Evolutionary conservation across 352 stramenopile species (phyloP).

Genomic region (Phytophthora litchii): DNA sequence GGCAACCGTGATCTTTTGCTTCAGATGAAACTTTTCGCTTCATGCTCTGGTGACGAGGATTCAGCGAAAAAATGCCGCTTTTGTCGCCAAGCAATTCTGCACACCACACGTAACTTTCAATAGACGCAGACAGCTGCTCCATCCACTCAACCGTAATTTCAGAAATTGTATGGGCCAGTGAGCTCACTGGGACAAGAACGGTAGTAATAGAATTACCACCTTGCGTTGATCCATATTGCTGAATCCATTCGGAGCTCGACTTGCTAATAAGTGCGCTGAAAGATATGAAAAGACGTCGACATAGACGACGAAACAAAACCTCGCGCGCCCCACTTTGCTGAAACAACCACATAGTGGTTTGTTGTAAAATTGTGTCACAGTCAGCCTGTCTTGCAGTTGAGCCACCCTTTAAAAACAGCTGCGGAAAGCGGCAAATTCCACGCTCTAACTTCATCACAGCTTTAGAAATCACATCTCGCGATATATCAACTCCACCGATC

Average conservation of each 20-base stretch:
- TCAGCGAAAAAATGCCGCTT: conserved; percentile 20
- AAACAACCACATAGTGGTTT: conserved; percentile 51
- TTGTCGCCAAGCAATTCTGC: conserved; percentile 49
- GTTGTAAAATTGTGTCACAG: conserved; percentile 16
- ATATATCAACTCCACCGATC: conserved; percentile 42
- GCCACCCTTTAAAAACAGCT: conserved; percentile 45
- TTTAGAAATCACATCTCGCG: conserved; percentile 67
- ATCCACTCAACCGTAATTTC: conserved; percentile 57
- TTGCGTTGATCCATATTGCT: conserved; percentile 37
- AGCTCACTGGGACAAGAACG: conserved; percentile 54
- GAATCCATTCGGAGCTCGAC: conserved; percentile 55
- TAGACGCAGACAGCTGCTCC: conserved; percentile 62
- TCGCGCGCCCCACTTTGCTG: conserved; percentile 42
- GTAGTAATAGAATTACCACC: conserved; percentile 25
- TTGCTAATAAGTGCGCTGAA: conserved; percentile 51
- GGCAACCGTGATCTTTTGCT: conserved; percentile 8
- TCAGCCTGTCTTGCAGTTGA: conserved; percentile 2
- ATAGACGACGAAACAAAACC: conserved; percentile 44
- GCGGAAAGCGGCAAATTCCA: conserved; percentile 52
- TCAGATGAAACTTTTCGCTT: conserved; percentile 43
- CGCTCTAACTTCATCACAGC: conserved; percentile 66
- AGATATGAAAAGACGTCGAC: conserved; percentile 51
- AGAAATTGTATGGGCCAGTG: conserved; percentile 37
- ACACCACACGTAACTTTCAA: conserved; percentile 67
- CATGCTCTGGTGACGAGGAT: conserved; percentile 2